Evolutionary conservation across 1,284 basidiomycete genomes (phyloP).

Genomic region (Athelia sp.): DNA sequence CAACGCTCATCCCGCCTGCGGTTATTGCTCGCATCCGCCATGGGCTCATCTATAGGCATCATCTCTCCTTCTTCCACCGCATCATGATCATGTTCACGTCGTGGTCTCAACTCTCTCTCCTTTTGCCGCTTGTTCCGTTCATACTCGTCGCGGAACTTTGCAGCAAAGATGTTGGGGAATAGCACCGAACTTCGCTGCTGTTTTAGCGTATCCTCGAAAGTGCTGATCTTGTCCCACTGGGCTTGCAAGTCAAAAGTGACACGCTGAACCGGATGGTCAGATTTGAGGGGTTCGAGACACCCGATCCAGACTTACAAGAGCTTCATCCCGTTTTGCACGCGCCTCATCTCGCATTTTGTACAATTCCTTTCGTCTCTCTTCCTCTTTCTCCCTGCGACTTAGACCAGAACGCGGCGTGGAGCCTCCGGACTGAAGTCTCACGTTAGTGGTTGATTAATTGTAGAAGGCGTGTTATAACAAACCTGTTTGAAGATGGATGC

Average conservation of each 20-base stretch:
- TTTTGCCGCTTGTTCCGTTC: constrained; percentile 21
- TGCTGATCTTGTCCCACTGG: constrained; percentile 60
- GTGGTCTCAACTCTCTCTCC: neutral
- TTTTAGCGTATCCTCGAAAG: constrained; percentile 57
- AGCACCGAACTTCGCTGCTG: constrained; percentile 45
- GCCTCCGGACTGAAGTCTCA: constrained; percentile 37
- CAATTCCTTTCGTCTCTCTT: constrained; percentile 63
- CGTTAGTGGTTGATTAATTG: too few species aligned
- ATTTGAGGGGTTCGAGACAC: neutral
- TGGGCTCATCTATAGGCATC: neutral
- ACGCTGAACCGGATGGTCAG: constrained; percentile 32
- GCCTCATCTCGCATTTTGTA: constrained; percentile 70
- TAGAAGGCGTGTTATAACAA: neutral
- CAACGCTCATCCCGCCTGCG: too few species aligned
- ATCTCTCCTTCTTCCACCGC: neutral
- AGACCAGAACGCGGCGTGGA: constrained; percentile 52
- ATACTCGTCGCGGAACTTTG: constrained; percentile 48
- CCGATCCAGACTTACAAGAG: constrained; percentile 39
- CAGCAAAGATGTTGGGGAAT: constrained; percentile 65
- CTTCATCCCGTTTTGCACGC: constrained; percentile 47
- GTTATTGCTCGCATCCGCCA: too few species aligned
- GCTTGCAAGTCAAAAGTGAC: constrained; percentile 65
- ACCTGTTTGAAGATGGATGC: neutral
- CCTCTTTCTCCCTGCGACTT: constrained; percentile 57
- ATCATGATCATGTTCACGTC: neutral